Evolutionary conservation across 2,329 filamentous ascomycete species (phyloP).

Genomic region (Beauveria bassiana): DNA sequence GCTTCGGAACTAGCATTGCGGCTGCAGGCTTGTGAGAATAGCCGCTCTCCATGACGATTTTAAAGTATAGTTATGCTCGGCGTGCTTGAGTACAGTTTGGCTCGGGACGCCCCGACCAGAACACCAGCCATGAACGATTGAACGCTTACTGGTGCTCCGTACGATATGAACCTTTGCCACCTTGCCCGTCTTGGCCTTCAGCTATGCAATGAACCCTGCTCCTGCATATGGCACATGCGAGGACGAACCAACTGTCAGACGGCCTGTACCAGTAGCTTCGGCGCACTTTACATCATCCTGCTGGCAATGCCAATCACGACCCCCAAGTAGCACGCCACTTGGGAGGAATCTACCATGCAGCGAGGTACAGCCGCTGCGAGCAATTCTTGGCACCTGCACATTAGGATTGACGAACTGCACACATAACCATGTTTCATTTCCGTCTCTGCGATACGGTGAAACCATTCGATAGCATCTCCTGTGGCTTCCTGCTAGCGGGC

Average conservation of each 20-base stretch:
- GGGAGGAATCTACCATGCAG: background rate
- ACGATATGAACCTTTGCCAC: background rate
- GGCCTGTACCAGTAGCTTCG: background rate
- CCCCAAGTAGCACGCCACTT: background rate
- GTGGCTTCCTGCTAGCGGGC: background rate
- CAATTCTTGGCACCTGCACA: background rate
- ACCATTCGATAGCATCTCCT: background rate
- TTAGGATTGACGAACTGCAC: background rate
- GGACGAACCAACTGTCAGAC: background rate
- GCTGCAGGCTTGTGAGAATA: background rate
- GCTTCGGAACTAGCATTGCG: background rate
- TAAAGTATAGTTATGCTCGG: background rate
- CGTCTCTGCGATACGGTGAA: background rate
- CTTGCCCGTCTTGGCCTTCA: background rate
- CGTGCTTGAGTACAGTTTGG: background rate
- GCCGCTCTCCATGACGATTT: background rate
- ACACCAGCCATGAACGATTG: background rate
- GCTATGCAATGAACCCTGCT: constrained; percentile 6
- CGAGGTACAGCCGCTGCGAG: background rate
- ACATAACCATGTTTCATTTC: background rate
- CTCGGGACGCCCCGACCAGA: background rate
- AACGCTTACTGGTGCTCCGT: background rate
- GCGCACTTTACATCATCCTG: background rate
- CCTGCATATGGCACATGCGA: background rate
- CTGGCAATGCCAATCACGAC: background rate